Evolutionary conservation across 345 rosid species (phyloP), one percentile per base, ranked within the genome.

Genomic region (Sisymbrium altissimum): DNA sequence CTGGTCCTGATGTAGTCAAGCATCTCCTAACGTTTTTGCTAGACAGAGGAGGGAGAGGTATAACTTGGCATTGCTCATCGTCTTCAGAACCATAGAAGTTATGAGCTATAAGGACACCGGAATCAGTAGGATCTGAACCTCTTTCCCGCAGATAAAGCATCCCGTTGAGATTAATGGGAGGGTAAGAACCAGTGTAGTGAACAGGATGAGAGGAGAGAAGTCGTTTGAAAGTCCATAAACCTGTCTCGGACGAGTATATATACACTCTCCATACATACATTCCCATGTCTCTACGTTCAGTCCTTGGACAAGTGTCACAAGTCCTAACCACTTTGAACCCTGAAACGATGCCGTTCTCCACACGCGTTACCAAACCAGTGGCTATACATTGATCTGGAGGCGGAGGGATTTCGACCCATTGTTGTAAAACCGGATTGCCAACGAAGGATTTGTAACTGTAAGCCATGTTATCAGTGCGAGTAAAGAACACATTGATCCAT

Each of bases 251-350:
- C 10, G 65, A 69, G 14, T 69, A 57, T 9, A 69, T 65, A 57
- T 10, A 44, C 11, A 69, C 65, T 14, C 65, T 69, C 73, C 73
- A 69, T 19, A 4, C 55, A 56, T 56, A 4, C 43, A 41, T n/a
- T 17, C 32, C 64, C 39, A 9, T 39, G 50, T 4, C 39, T 14
- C 7, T 39, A 14, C 15, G 7, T 7, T 21, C 61, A 8, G 12
- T 55, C 40, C 21, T 30, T 15, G 21, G 9, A 43, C 18, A 30
- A 40, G 44, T 21, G 32, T 13, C 10, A 25, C 12, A 3, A 25
- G 72, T 53, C 61, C 27, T 39, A 15, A 67, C 39, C 73, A 69
- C 33, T 56, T 69, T 69, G 56, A 70, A 70, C 35, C 73, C 50
- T 30, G 25, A 27, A 40, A 68, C 52, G 0, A 27, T 13, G 15